A percentile compares a stretch with the other conserved stretches of the same genome.
Conservation (phyloP, 2,329 filamentous ascomycete genomes). For the Epichloe uncinata region DNA sequence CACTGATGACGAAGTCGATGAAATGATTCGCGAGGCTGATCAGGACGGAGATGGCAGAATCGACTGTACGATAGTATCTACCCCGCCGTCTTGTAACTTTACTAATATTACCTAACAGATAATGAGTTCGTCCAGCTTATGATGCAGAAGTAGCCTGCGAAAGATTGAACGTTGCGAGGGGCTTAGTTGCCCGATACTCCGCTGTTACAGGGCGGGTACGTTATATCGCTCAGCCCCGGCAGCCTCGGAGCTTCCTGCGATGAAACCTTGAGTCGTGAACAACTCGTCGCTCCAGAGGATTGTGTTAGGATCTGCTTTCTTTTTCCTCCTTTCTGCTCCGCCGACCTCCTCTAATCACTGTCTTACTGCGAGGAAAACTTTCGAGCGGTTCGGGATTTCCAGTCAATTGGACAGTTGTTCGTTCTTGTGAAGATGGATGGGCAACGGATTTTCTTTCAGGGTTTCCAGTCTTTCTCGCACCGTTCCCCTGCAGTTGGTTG, state of each 20-base stretch:
- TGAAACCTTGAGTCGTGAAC: slow-evolving; percentile 1
- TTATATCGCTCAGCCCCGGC: neutral
- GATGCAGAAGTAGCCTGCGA: slow-evolving; percentile 72
- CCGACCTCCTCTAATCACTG: neutral
- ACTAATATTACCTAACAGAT: slow-evolving; percentile 36
- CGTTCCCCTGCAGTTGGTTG: neutral
- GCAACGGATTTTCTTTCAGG: neutral
- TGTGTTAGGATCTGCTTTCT: slow-evolving; percentile 11
- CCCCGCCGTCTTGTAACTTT: neutral
- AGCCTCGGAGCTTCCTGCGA: neutral
- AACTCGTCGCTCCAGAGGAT: slow-evolving; percentile 2
- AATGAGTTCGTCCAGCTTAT: slow-evolving; percentile 91
- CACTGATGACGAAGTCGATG: slow-evolving; percentile 80
- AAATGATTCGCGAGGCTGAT: slow-evolving; percentile 87
- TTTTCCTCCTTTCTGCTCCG: slow-evolving; percentile 8
- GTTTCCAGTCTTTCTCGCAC: neutral
- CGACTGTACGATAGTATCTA: slow-evolving; percentile 49
- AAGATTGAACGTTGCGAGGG: neutral
- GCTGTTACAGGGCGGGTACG: neutral
- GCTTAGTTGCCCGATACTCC: neutral
- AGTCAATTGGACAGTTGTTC: slow-evolving; percentile 10
- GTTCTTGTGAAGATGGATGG: slow-evolving; percentile 1
- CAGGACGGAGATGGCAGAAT: slow-evolving; percentile 83
- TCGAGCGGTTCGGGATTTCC: slow-evolving; percentile 18
- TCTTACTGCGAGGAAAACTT: slow-evolving; percentile 10